Conservation (phyloP, 2,329 filamentous ascomycete species). For the Alternaria incomplexa region DNA sequence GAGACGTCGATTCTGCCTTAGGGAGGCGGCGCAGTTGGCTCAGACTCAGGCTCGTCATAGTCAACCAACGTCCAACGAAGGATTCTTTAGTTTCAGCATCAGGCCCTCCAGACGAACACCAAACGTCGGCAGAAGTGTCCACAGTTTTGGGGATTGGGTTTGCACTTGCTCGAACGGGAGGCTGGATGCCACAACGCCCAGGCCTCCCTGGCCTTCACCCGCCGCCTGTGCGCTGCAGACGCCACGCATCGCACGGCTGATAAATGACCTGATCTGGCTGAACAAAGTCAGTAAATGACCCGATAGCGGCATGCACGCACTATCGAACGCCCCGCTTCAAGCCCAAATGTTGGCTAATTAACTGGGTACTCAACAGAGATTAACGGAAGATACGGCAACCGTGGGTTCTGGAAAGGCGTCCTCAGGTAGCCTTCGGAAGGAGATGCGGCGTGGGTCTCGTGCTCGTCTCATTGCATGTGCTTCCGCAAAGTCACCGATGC, state of each 20-base stretch:
- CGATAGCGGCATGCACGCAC: conserved; percentile 28
- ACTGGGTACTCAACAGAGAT: conserved; percentile 19
- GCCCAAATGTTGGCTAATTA: conserved; percentile 44
- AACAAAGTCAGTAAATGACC: conserved; percentile 39
- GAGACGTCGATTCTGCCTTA: conserved; percentile 21
- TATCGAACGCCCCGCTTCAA: conserved; percentile 40
- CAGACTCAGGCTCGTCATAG: neutral
- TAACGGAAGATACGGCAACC: conserved; percentile 23
- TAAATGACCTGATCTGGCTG: conserved; percentile 29
- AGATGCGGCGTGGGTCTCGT: conserved; percentile 8
- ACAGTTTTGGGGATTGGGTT: conserved; percentile 14
- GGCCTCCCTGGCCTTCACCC: conserved; percentile 22
- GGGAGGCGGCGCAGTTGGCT: conserved; percentile 4
- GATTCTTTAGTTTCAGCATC: conserved; percentile 14
- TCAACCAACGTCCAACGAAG: neutral
- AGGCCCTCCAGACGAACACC: conserved; percentile 13
- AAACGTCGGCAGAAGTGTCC: conserved; percentile 12
- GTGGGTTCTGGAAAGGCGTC: neutral
- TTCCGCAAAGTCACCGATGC: neutral
- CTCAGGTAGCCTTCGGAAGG: neutral
- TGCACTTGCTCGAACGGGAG: conserved; percentile 20
- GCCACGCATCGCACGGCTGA: conserved; percentile 28
- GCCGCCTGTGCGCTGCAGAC: conserved; percentile 30
- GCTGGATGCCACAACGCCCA: conserved; percentile 17
- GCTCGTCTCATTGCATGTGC: neutral